Base-by-base conservation (phyloP, 2,329 filamentous ascomycete genomes). In the Ascocoryne sarcoides region DNA sequence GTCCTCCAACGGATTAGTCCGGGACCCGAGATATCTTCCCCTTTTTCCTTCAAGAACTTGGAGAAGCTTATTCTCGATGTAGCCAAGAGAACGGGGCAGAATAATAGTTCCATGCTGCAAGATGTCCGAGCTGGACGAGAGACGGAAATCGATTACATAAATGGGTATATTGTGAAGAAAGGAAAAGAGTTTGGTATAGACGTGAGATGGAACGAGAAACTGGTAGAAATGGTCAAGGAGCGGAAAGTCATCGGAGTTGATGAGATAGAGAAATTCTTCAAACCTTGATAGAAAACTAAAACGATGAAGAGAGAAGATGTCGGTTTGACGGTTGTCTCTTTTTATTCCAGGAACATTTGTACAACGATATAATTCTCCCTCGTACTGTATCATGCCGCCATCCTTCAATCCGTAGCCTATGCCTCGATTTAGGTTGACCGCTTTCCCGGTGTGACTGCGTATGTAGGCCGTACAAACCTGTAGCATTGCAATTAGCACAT, bases 381-480 rank as follows among this genome's bases (percentile, higher is more conserved):
- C n/a, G n/a, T n/a, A n/a, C n/a, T n/a, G n/a, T n/a, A n/a, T n/a
- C n/a, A n/a, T n/a, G n/a, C n/a, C n/a, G n/a, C n/a, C n/a, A n/a
- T n/a, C n/a, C n/a, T n/a, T n/a, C n/a, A n/a, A n/a, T n/a, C n/a
- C n/a, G n/a, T n/a, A n/a, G n/a, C n/a, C n/a, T n/a, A n/a, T n/a
- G n/a, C n/a, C 23, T 26, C 23, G 7, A 19, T 44, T 34, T 54
- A 57, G 35, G 52, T 53, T 31, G 51, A 44, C 17, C 41, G 42
- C 28, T 43, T 16, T 26, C 17, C 62, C n/a, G 87, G 87, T 37
- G 81, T 79, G 45, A 82, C 74, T 34, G 80, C 79, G 63, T 79
- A 89, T 16, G 84, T 90, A 50, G 87, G 86, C 60, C 84, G 76
- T 57, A 93, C 79, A 59, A 85, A 90, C 63, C 84, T 88, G 54